Percentiles rank a stretch among this genome's conserved stretches.
Evolutionary conservation across 176 grass and related monocot genomes (phyloP).

Genomic region (Canna indica): DNA sequence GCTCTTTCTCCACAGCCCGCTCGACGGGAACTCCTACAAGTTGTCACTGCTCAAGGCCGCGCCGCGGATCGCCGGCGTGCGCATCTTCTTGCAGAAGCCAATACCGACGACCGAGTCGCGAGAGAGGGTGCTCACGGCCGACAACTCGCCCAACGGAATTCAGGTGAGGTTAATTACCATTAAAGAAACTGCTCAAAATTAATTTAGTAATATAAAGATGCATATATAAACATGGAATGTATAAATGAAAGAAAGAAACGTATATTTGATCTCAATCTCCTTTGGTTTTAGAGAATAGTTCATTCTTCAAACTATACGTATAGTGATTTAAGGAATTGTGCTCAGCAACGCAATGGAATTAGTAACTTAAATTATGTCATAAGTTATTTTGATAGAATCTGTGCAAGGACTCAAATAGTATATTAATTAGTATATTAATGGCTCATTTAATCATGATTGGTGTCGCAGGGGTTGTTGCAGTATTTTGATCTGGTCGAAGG

Average conservation of each 20-base stretch:
- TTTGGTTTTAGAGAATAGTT: not conserved
- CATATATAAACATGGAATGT: no score
- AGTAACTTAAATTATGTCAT: no score
- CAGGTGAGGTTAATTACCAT: conserved; percentile 68
- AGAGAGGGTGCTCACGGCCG: conserved; percentile 38
- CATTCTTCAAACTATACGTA: no score
- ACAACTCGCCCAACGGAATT: conserved; percentile 77
- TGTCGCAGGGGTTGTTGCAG: conserved; percentile 58
- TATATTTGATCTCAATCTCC: not conserved
- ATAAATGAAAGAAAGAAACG: not conserved
- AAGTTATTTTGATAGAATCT: no score
- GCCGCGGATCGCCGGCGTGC: conserved; percentile 37
- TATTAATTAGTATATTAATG: no score
- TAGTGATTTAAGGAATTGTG: no score
- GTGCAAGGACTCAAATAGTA: no score
- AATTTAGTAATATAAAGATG: no score
- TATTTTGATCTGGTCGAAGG: conserved; percentile 83
- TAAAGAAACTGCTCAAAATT: not conserved
- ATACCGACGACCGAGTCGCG: conserved; percentile 34
- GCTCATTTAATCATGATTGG: no score
- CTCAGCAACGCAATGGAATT: no score
- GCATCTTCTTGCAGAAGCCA: conserved; percentile 35
- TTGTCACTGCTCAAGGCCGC: conserved; percentile 36
- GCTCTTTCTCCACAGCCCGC: conserved; percentile 75
- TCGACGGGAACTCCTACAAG: conserved; percentile 75